Percentiles rank a stretch among this genome's conserved stretches.
Evolutionary conservation across 805 yeast genomes (phyloP).

Genomic region (Kregervanrija delftensis): DNA sequence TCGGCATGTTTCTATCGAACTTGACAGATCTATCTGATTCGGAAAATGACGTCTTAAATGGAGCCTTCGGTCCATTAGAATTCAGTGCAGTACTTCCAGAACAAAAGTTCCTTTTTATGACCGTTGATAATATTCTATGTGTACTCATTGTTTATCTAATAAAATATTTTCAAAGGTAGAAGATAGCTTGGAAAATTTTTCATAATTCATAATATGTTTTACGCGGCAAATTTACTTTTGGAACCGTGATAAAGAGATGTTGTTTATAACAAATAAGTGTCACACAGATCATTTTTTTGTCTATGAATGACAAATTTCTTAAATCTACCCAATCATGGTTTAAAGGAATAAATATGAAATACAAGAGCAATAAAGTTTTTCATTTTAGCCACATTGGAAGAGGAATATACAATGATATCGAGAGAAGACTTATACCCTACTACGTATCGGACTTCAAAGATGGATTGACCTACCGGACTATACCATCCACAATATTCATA

Average conservation of each 20-base stretch:
- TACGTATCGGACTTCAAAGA: conserved; percentile 78
- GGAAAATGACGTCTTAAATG: conserved; percentile 16
- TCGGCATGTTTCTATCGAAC: conserved; percentile 41
- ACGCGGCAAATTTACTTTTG: no score
- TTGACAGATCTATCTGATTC: conserved; percentile 8
- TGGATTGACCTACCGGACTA: conserved; percentile 76
- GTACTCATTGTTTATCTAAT: no score
- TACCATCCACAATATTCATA: conserved; percentile 77
- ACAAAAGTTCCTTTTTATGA: no score
- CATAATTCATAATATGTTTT: no score
- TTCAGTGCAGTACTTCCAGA: no score
- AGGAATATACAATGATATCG: conserved; percentile 51
- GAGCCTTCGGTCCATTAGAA: conserved; percentile 20
- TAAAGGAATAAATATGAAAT: conserved; percentile 1
- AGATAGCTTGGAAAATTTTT: no score
- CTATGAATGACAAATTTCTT: neutral
- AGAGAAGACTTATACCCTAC: conserved; percentile 47
- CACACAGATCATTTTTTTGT: neutral
- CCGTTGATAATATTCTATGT: no score
- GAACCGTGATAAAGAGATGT: no score
- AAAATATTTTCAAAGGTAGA: no score
- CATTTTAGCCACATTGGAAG: conserved; percentile 28
- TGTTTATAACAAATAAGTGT: no score
- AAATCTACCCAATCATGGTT: conserved; percentile 1
- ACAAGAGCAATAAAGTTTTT: conserved; percentile 14